Conservation (phyloP, 805 yeast species). For the Yarrowia sp. region DNA sequence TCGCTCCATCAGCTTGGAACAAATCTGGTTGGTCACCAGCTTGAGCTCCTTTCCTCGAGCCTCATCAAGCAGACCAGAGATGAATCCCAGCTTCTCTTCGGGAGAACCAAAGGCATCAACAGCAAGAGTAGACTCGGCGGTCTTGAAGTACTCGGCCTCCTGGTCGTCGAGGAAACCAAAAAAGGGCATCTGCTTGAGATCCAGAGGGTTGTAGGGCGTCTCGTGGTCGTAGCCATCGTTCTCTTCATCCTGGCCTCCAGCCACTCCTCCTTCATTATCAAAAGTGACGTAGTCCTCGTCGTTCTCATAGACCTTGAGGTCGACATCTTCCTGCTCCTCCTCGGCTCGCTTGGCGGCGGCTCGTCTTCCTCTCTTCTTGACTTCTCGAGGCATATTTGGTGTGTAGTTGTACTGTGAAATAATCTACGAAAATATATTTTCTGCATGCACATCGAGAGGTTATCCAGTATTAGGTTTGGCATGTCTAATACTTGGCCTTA, state of each 20-base stretch:
- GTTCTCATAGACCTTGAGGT: conserved; percentile 1
- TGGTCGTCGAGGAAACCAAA: conserved; percentile 83
- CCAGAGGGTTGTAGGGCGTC: conserved; percentile 5
- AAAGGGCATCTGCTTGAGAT: conserved; percentile 42
- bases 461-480: not conserved
- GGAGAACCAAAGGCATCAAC: conserved; percentile 70
- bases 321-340: conserved; percentile 14
- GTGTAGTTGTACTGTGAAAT: not conserved
- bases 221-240: not conserved
- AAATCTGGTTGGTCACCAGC: conserved; percentile 88
- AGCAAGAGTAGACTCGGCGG: conserved; percentile 83
- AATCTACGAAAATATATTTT: conserved; percentile 12
- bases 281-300: conserved; percentile 13
- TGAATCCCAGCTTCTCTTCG: conserved; percentile 73
- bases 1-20: conserved; percentile 90
- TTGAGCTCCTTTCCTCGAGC: conserved; percentile 86
- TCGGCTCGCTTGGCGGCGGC: conserved; percentile 26
- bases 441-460: not conserved
- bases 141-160: conserved; percentile 88
- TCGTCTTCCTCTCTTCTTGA: conserved; percentile 25
- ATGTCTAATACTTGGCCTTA: not conserved
- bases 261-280: conserved; percentile 4
- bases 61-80: conserved; percentile 78
- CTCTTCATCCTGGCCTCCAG: conserved; percentile 16
- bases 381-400: conserved; percentile 20